Percentiles rank a stretch among this genome's conserved stretches.
phyloP scores from a whole-genome alignment of 2,329 filamentous ascomycete genomes.

The Verticillium klebahnii region DNA sequence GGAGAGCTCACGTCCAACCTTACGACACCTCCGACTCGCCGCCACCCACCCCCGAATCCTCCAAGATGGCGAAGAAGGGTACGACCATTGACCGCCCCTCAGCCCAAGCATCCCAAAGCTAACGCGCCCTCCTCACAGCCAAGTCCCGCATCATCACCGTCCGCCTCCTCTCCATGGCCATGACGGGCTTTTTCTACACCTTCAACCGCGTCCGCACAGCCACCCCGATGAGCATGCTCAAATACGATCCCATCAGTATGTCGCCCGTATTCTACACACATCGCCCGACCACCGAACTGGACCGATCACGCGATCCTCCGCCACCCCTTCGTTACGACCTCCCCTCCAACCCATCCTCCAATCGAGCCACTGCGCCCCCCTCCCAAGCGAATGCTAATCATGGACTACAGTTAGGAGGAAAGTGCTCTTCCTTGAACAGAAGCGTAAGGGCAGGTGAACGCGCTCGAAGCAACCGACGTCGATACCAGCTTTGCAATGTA shows the following conservation, averaged over 20 bases:
- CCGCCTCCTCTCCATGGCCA: constrained; percentile 94
- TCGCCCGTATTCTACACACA: neutral
- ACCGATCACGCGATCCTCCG: too few species aligned
- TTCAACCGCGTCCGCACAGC: constrained; percentile 76
- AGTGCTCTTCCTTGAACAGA: constrained; percentile 92
- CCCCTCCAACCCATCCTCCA: too few species aligned
- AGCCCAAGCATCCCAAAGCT: neutral
- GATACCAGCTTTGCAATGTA: constrained; percentile 7
- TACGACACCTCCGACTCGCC: neutral
- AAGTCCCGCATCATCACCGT: constrained; percentile 93
- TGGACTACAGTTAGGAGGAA: constrained; percentile 75
- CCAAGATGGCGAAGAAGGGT: constrained; percentile 15
- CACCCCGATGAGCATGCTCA: constrained; percentile 90
- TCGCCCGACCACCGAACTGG: too few species aligned
- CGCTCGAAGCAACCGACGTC: neutral
- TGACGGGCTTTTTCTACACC: constrained; percentile 97
- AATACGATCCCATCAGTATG: constrained; percentile 94
- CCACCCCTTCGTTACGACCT: too few species aligned
- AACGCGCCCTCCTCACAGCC: constrained; percentile 41
- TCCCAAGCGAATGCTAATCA: neutral
- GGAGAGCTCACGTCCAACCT: constrained; percentile 5
- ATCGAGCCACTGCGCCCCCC: neutral
- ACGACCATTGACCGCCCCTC: neutral
- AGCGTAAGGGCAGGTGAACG: constrained; percentile 63
- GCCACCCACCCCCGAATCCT: neutral